These are phyloP conservation scores for Dalechampia spathulata DNA, from an alignment of 441 rosid genomes.

Conservation along the genomic window DNA sequence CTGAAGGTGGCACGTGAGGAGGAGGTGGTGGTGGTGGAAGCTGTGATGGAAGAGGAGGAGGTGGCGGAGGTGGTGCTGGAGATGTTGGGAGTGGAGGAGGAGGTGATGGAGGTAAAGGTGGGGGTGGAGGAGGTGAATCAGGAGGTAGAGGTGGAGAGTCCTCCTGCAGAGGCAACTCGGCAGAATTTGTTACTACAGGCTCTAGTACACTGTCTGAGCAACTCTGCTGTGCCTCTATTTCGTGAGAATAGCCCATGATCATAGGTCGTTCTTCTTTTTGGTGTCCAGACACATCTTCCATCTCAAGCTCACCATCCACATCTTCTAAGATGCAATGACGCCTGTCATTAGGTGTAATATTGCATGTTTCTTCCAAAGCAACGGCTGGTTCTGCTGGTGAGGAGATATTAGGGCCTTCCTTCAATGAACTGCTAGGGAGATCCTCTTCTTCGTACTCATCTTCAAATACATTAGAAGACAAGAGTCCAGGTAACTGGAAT, in stretches of 20 bases:
- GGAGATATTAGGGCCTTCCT: constrained; percentile 33
- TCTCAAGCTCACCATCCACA: constrained; percentile 90
- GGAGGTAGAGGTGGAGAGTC: constrained; percentile 83
- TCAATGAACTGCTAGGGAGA: constrained; percentile 34
- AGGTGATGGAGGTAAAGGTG: constrained; percentile 43
- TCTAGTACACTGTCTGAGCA: constrained; percentile 27
- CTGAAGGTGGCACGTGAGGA: constrained; percentile 38
- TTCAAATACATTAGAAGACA: constrained; percentile 58
- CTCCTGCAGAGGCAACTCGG: constrained; percentile 40
- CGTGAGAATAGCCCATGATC: constrained; percentile 21
- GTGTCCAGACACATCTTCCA: constrained; percentile 87
- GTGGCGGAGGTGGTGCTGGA: constrained; percentile 46
- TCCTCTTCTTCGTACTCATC: constrained; percentile 73
- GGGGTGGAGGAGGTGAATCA: constrained; percentile 70
- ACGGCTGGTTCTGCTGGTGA: constrained; percentile 26
- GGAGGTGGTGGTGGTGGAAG: constrained; percentile 30
- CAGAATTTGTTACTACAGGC: constrained; percentile 29
- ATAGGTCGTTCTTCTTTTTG: constrained; percentile 43
- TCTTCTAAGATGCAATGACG: constrained; percentile 71
- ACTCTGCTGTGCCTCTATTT: constrained; percentile 34
- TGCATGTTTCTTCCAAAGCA: constrained; percentile 31
- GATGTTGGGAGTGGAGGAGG: constrained; percentile 40
- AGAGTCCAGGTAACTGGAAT: constrained; percentile 83
- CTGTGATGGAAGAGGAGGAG: constrained; percentile 35
- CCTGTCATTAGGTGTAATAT: constrained; percentile 48